Conservation (phyloP, 345 rosid genomes). For the Excoecaria cochinchinensis region DNA sequence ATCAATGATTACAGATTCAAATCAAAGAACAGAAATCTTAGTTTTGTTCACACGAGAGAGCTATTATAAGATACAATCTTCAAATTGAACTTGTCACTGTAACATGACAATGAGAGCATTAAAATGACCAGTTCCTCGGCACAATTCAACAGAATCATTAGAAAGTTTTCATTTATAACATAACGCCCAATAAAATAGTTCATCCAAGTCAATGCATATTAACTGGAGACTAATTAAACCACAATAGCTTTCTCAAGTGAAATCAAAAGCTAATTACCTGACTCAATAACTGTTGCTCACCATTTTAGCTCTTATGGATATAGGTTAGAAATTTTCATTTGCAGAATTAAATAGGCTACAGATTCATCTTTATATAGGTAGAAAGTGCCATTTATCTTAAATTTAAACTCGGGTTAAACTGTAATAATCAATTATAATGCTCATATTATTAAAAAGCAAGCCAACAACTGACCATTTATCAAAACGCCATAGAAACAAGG, state of each 20-base stretch:
- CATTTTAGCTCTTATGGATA: not conserved
- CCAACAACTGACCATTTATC: slow-evolving; percentile 67
- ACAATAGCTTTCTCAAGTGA: not conserved
- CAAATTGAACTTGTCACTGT: not conserved
- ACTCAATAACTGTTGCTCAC: not conserved
- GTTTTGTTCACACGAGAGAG: not conserved
- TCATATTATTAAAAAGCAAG: not conserved
- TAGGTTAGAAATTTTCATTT: not conserved
- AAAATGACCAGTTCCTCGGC: not conserved
- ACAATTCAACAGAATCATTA: not conserved
- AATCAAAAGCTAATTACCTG: not conserved
- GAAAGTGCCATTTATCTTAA: not conserved
- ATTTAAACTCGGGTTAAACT: not conserved
- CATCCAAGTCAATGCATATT: not conserved
- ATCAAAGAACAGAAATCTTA: not conserved
- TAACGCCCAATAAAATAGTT: not conserved
- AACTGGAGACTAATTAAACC: not conserved
- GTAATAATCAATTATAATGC: too few species aligned
- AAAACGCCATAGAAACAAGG: slow-evolving; percentile 92
- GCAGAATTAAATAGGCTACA: not conserved
- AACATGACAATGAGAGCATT: not conserved
- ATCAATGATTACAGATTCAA: not conserved
- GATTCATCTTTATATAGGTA: not conserved
- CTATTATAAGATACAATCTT: not conserved
- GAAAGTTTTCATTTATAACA: not conserved